Evolutionary conservation across 1,284 basidiomycete genomes (phyloP).

Genomic region (Austroboletus rostrupii): DNA sequence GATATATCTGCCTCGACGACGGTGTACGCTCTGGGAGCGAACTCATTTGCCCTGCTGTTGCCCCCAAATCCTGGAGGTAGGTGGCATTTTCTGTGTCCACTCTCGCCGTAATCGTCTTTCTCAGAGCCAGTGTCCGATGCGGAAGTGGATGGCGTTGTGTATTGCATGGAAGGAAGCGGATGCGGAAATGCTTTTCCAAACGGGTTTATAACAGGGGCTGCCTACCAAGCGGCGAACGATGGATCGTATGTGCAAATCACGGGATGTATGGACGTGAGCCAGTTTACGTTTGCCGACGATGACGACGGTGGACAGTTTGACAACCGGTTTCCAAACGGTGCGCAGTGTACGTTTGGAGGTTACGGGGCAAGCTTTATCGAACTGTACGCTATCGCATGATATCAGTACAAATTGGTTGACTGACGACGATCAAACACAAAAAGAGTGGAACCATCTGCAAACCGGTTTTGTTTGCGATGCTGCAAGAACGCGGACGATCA

Average conservation of each 20-base stretch:
- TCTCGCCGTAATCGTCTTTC: background rate
- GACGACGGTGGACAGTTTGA: constrained; percentile 50
- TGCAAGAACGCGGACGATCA: constrained; percentile 42
- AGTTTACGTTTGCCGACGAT: constrained; percentile 34
- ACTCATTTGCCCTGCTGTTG: constrained; percentile 41
- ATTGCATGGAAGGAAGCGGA: constrained; percentile 33
- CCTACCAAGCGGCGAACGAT: constrained; percentile 35
- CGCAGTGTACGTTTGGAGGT: constrained; percentile 48
- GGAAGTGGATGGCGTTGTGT: constrained; percentile 39
- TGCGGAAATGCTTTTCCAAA: constrained; percentile 33
- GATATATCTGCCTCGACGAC: constrained; percentile 36
- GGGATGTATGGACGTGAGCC: constrained; percentile 43
- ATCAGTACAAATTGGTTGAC: background rate
- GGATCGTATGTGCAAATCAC: constrained; percentile 47
- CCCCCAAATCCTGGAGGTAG: constrained; percentile 36
- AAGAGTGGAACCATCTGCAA: constrained; percentile 44
- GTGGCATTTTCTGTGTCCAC: constrained; percentile 7
- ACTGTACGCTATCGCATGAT: constrained; percentile 32
- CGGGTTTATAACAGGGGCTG: constrained; percentile 42
- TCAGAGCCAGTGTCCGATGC: constrained; percentile 42
- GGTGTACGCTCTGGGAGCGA: constrained; percentile 35
- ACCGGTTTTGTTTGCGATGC: constrained; percentile 49
- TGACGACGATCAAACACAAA: background rate
- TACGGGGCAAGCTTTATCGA: constrained; percentile 51
- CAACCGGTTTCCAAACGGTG: constrained; percentile 48